Conservation (phyloP, 225 moss, liverwort and hornwort species). For the Sphagnum contortum region DNA sequence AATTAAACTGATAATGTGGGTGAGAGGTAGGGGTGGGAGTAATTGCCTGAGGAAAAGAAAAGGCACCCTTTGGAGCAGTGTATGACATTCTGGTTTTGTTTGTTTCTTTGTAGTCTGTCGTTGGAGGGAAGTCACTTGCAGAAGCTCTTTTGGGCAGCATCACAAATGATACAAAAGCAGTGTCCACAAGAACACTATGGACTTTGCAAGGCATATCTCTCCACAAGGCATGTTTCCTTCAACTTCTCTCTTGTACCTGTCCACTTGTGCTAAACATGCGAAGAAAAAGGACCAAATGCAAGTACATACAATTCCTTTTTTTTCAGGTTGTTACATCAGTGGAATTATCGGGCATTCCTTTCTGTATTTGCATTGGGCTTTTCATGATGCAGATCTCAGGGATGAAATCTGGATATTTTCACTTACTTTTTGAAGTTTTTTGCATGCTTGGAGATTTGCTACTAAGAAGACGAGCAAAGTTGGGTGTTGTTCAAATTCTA, state of each 20-base stretch:
- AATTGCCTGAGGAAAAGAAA: no score
- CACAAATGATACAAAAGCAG: slow-evolving; percentile 1
- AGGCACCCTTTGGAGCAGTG: no score
- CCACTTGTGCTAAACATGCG: no score
- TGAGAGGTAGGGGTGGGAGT: no score
- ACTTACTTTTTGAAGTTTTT: no score
- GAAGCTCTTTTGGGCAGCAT: slow-evolving; percentile 55
- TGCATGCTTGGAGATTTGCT: no score
- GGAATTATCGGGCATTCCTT: neutral
- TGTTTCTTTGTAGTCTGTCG: slow-evolving; percentile 41
- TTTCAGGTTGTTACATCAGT: neutral
- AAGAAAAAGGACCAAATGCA: no score
- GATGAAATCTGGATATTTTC: no score
- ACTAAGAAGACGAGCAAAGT: no score
- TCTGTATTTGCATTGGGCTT: neutral
- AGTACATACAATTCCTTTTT: neutral
- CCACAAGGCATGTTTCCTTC: slow-evolving; percentile 43
- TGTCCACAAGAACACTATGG: slow-evolving; percentile 13
- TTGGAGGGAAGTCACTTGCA: slow-evolving; percentile 73
- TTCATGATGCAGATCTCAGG: no score
- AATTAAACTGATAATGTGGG: no score
- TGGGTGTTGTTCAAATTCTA: no score
- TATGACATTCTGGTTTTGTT: neutral
- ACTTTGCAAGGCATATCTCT: slow-evolving; percentile 60
- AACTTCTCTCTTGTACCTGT: neutral